Evolutionary conservation across 352 stramenopile species (phyloP), one percentile per base, ranked within the genome.

Genomic region (Pythium aristosporum): DNA sequence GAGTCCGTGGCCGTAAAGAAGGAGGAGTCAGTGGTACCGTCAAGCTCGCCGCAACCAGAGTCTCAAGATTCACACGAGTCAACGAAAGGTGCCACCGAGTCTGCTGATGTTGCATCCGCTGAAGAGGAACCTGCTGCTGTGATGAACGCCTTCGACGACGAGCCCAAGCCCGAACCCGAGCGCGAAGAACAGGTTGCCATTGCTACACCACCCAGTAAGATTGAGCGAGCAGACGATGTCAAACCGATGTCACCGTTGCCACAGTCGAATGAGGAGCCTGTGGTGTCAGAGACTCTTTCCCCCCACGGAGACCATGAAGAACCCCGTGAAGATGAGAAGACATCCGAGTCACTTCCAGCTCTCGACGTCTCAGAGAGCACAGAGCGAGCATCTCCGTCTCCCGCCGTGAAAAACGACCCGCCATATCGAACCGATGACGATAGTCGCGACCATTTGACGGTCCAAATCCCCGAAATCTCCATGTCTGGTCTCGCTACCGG

Each of bases 401-500:
- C 51, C 1, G 36, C 21, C 18, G 34, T 36, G 20, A 9, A 48
- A 50, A 50, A 16, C n/a, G 7, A 30, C 44, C 21, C 6, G 41
- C 41, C 41, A n/a, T 47, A 21, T 42, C 18, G 55, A 39, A 39
- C n/a, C 18, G 41, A 61, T 20, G 58, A 59, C 0, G 58, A 66
- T 13, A 53, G 23, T 5, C 42, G 16, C 10, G 47, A 57, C 21
- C 20, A 51, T 2, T 43, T 63, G 8, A 51, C 42, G 5, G 56
- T 63, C n/a, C 25, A 55, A 32, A 63, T 63, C 13, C 56, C 56
- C 11, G 42, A 53, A 8, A 46, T 42, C n/a, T 43, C 23, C 1
- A 25, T 34, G 41, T 15, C n/a, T 43, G 20, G 12, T 5, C 30
- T 28, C n/a, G 34, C 21, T 1, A 32, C 15, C 18, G 21, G 16